Conservation (phyloP, 257 asterid genomes). For the Solanum chiquidenum region DNA sequence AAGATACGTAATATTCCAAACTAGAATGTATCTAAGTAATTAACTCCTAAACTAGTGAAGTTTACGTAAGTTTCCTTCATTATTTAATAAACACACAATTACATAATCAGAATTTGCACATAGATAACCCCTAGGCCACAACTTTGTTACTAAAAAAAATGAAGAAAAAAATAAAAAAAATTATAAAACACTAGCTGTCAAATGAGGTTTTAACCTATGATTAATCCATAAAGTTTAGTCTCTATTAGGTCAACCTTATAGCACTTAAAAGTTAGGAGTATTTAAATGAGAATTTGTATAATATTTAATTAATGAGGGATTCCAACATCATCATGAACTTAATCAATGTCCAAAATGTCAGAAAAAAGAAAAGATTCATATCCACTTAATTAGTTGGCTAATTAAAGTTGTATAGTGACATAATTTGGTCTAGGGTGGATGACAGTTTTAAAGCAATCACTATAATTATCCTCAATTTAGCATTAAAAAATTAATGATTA, state of each 20-base stretch:
- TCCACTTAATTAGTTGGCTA: neutral
- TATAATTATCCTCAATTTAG: neutral
- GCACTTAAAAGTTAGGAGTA: neutral
- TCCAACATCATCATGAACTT: neutral
- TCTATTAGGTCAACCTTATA: neutral
- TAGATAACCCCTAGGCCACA: too few species aligned
- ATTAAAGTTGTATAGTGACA: neutral
- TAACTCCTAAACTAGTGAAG: too few species aligned
- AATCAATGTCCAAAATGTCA: neutral
- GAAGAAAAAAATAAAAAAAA: too few species aligned
- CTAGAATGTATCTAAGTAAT: too few species aligned
- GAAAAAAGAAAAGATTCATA: neutral
- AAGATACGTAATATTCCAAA: too few species aligned
- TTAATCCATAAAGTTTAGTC: neutral
- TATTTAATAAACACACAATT: neutral
- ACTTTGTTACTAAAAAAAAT: too few species aligned
- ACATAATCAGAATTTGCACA: neutral
- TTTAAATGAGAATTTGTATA: neutral
- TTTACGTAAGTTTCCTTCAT: too few species aligned
- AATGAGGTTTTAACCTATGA: neutral
- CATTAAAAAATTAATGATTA: neutral
- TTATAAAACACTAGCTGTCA: neutral
- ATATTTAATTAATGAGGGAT: neutral
- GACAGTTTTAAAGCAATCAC: neutral
- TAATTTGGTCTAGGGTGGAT: constrained; percentile 4